Conservation (phyloP, 805 yeast species). For the Sungouiozyma intestinalis region DNA sequence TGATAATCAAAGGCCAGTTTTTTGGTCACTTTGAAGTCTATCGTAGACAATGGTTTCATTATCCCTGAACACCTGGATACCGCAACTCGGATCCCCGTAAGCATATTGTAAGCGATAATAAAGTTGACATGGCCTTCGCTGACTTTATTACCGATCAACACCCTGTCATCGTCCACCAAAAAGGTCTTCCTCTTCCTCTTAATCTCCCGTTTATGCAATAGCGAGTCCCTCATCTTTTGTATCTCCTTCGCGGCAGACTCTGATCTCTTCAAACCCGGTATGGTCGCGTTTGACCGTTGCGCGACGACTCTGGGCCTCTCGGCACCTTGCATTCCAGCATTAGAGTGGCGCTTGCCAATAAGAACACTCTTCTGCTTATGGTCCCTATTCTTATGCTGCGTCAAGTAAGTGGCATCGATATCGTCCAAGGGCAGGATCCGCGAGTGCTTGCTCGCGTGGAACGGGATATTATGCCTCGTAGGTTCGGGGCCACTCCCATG, state of each 20-base stretch:
- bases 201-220: constrained; percentile 34
- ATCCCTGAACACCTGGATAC: constrained; percentile 86
- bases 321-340: not conserved
- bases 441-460: constrained; percentile 28
- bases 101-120: constrained; percentile 92
- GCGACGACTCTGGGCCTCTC: constrained; percentile 3
- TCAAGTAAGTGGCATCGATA: not conserved
- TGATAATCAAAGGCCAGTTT: constrained; percentile 79
- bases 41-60: constrained; percentile 55
- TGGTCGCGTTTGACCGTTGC: constrained; percentile 8
- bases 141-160: constrained; percentile 68
- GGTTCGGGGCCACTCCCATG: no score
- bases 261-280: constrained; percentile 19
- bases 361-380: not conserved
- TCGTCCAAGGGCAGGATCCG: constrained; percentile 25
- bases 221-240: constrained; percentile 39
- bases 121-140: constrained; percentile 90
- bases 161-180: constrained; percentile 42
- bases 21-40: constrained; percentile 61
- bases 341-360: not conserved
- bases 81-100: constrained; percentile 92
- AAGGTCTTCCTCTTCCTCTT: constrained; percentile 34
- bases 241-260: constrained; percentile 37
- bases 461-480: constrained; percentile 23
- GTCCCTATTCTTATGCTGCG: not conserved